Conservation (phyloP, 2,329 filamentous ascomycete species). For the Fusarium sp. region DNA sequence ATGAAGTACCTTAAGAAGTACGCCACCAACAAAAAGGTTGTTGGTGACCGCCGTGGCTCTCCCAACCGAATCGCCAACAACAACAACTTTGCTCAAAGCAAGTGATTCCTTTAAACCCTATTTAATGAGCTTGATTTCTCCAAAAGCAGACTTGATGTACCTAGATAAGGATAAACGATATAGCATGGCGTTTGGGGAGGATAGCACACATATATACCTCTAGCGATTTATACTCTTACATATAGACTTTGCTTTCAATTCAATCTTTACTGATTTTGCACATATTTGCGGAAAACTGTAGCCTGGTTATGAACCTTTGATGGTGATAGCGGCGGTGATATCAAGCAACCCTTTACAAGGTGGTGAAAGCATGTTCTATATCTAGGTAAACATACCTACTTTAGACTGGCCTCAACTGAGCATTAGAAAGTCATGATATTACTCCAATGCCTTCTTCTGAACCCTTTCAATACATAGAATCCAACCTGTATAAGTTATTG, state of each 20-base stretch:
- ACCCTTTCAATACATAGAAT: background rate
- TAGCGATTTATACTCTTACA: slow-evolving; percentile 5
- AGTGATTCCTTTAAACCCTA: background rate
- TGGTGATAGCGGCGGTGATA: background rate
- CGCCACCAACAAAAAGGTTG: slow-evolving; percentile 54
- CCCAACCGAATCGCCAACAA: slow-evolving; percentile 64
- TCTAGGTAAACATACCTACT: background rate
- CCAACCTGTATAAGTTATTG: background rate
- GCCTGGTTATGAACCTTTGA: background rate
- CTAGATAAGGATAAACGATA: background rate
- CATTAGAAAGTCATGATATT: background rate
- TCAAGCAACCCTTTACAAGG: background rate
- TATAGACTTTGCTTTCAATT: slow-evolving; percentile 6
- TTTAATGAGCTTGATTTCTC: background rate
- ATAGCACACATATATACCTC: background rate
- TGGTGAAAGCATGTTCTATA: background rate
- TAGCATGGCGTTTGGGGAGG: slow-evolving; percentile 21
- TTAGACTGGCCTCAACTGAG: background rate
- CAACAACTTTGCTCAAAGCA: slow-evolving; percentile 47
- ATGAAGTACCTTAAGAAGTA: slow-evolving; percentile 55
- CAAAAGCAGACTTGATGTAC: background rate
- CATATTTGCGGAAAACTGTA: background rate
- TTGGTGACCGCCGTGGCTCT: slow-evolving; percentile 52
- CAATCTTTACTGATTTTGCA: slow-evolving; percentile 3
- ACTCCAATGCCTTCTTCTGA: background rate